Evolutionary conservation across 2,329 filamentous ascomycete species (phyloP).

Genomic region (Diaporthe sp.): DNA sequence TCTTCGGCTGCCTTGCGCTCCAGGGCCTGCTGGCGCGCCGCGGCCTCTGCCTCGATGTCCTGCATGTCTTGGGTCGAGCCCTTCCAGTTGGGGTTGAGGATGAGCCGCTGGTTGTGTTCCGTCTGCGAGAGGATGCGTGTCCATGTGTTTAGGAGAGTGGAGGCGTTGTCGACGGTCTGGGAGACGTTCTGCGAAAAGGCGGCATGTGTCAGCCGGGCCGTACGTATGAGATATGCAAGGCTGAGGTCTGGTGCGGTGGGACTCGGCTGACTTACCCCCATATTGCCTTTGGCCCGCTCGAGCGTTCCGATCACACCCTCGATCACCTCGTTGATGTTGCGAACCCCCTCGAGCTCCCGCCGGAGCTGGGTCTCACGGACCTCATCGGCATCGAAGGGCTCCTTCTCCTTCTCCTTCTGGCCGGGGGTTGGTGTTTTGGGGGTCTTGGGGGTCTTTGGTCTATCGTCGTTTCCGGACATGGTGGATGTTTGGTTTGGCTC

Average conservation of each 20-base stretch:
- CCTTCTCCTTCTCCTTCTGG: slow-evolving; percentile 51
- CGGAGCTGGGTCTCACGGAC: slow-evolving; percentile 79
- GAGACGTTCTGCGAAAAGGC: slow-evolving; percentile 75
- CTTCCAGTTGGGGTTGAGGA: slow-evolving; percentile 89
- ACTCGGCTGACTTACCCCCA: slow-evolving; percentile 66
- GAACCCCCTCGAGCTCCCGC: slow-evolving; percentile 83
- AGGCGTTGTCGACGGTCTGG: slow-evolving; percentile 86
- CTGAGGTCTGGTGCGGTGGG: not conserved
- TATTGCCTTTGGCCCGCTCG: slow-evolving; percentile 78
- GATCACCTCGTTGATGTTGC: slow-evolving; percentile 88
- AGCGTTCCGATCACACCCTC: slow-evolving; percentile 80
- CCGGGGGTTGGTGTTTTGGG: slow-evolving; percentile 42
- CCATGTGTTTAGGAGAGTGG: slow-evolving; percentile 93
- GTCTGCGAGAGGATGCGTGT: slow-evolving; percentile 96
- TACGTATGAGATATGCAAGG: not conserved
- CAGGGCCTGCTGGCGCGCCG: slow-evolving; percentile 78
- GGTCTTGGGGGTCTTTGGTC: slow-evolving; percentile 50
- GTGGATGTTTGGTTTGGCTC: not conserved
- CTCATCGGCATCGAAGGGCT: slow-evolving; percentile 70
- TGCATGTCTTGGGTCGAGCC: slow-evolving; percentile 86
- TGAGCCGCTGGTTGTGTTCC: slow-evolving; percentile 94
- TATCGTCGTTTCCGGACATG: slow-evolving; percentile 54
- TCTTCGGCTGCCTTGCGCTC: slow-evolving; percentile 83
- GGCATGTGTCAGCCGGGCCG: slow-evolving; percentile 30
- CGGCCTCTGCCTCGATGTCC: slow-evolving; percentile 86